Base-by-base conservation (phyloP, 139 green algal species). In the Chlamydomonas applanata region DNA sequence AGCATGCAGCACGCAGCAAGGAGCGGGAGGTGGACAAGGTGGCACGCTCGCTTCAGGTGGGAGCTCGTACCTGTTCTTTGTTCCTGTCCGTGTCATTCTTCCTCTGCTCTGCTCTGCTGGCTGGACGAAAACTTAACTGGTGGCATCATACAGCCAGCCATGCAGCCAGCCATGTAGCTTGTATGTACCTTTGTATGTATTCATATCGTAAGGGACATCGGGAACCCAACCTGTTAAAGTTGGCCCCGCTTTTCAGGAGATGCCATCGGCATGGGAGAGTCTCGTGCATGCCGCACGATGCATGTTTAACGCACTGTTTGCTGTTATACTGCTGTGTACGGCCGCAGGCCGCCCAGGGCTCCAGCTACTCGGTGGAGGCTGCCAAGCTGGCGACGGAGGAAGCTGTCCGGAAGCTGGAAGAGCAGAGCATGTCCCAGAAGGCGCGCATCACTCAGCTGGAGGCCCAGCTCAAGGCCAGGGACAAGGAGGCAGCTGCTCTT, bases 401-500 rank as follows among this genome's bases (percentile, higher is more conserved):
- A 32, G 70, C 76, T 35, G 36, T 52, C 5, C 35, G 54, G 52
- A 35, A 52, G 22, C 63, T 78, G 35, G 76, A 82, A 20, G 53
- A 64, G 16, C 64, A 77, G 35, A 46, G 49, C 4, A 33, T 30
- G 2, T 30, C 29, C 20, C 30, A 67, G 17, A 29, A 59, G 34
- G 40, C 60, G 24, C 78, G 66, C 3, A 22, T 79, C 32, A 36
- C 36, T 1, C 67, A 75, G 29, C 34, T 73, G 9, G 65, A 76
- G 66, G 72, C 27, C 29, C 2, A 22, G 34, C 57, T 79, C 24
- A 52, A 67, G 27, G 44, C 32, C 29, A 69, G 68, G 3, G 76
- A 82, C 69, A 76, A 74, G 76, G 76, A 76, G 52, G 33, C 73
- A 33, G 62, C 57, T 46, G 46, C 27, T 3, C 24, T 14, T n/a